These are phyloP conservation scores for Alternaria longipes DNA, from an alignment of 2,329 filamentous ascomycete species.

Conservation along the genomic window DNA sequence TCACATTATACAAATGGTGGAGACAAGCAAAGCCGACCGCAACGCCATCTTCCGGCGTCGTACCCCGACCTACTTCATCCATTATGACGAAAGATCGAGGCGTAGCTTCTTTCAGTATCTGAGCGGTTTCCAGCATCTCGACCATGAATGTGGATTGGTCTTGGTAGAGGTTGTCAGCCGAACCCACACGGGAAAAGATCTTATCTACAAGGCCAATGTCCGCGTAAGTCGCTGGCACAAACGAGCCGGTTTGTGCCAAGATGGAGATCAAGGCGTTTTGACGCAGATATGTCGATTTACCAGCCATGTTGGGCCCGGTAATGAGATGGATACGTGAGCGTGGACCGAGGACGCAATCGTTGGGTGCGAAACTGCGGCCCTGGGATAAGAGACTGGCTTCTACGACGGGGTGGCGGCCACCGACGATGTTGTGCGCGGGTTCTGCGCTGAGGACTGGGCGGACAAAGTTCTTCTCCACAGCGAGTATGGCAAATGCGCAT, in stretches of 20 bases:
- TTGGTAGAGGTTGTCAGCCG: constrained; percentile 91
- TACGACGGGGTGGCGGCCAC: constrained; percentile 91
- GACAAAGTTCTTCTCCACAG: constrained; percentile 75
- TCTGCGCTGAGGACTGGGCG: constrained; percentile 74
- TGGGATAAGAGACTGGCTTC: constrained; percentile 81
- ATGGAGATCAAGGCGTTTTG: constrained; percentile 96
- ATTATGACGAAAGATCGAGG: constrained; percentile 88
- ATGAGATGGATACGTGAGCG: constrained; percentile 75
- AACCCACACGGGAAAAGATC: constrained; percentile 86
- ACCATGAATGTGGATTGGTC: constrained; percentile 99
- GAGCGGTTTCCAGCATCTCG: constrained; percentile 96
- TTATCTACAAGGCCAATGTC: constrained; percentile 93
- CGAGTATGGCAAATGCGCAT: constrained; percentile 83
- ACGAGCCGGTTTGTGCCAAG: constrained; percentile 89
- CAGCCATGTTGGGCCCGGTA: constrained; percentile 95
- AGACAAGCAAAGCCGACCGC: constrained; percentile 91
- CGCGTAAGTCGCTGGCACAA: constrained; percentile 87
- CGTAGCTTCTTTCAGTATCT: constrained; percentile 87
- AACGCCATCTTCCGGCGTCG: constrained; percentile 89
- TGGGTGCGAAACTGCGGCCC: constrained; percentile 82
- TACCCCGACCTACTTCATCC: constrained; percentile 96
- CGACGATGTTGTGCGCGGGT: constrained; percentile 77
- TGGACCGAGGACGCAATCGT: constrained; percentile 85
- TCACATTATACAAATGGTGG: constrained; percentile 81
- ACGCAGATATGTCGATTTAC: constrained; percentile 93